A percentile compares a stretch with the other conserved stretches of the same genome.
These are phyloP conservation scores for Rhodosporidiobolus sp. DNA, from an alignment of 768 basidiomycete genomes.

Conservation along the genomic window DNA sequence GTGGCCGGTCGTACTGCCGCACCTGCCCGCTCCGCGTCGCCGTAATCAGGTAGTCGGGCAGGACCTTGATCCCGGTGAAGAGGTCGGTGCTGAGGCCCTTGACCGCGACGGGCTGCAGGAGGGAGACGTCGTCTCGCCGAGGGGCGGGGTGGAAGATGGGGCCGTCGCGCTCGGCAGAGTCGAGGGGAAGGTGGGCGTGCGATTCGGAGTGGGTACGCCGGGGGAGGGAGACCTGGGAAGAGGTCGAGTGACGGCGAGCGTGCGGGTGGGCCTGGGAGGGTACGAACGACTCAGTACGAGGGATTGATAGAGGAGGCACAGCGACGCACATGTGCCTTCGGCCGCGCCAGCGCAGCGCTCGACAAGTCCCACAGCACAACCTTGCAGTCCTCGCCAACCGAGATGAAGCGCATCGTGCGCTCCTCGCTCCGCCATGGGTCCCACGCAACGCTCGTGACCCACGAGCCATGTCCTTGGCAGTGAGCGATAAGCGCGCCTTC, in stretches of 20 bases:
- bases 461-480: conserved; percentile 95
- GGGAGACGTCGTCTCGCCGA: conserved; percentile 84
- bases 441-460: conserved; percentile 83
- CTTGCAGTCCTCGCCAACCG: conserved; percentile 96
- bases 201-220: conserved; percentile 56
- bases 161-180: conserved; percentile 49
- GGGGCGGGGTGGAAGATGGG: conserved; percentile 75
- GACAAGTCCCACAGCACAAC: conserved; percentile 68
- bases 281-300: not conserved
- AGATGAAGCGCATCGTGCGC: conserved; percentile 88
- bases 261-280: conserved; percentile 73
- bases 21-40: conserved; percentile 72
- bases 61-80: conserved; percentile 68
- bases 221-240: conserved; percentile 65
- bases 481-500: conserved; percentile 91
- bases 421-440: conserved; percentile 70
- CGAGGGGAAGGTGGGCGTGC: conserved; percentile 52
- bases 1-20: conserved; percentile 64
- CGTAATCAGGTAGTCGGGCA: conserved; percentile 74
- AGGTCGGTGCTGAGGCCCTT: conserved; percentile 79
- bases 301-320: not conserved
- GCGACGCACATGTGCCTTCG: conserved; percentile 31
- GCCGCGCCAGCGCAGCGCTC: conserved; percentile 29
- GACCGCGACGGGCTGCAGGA: conserved; percentile 50
- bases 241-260: conserved; percentile 61